A percentile compares a stretch with the other conserved stretches of the same genome.
These are phyloP conservation scores for Fusarium agapanthi DNA, from an alignment of 2,329 filamentous ascomycete genomes.

Conservation along the genomic window DNA sequence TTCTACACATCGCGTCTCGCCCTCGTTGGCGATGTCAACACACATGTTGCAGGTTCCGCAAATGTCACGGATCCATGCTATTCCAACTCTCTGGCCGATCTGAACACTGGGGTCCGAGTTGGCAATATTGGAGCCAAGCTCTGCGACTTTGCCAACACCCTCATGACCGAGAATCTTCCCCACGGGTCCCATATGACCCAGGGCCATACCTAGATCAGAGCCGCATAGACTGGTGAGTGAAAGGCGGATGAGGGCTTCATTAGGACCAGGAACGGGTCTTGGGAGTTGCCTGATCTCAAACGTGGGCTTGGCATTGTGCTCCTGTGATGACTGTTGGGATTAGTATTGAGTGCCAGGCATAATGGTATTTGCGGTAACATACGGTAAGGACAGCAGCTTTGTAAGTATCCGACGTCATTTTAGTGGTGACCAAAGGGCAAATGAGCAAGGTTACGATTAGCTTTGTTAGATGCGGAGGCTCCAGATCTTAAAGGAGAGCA, in stretches of 20 bases:
- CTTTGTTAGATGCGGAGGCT: not conserved
- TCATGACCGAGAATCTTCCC: constrained; percentile 54
- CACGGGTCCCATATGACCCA: constrained; percentile 49
- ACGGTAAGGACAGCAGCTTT: constrained; percentile 25
- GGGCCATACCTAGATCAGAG: constrained; percentile 50
- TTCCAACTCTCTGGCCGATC: constrained; percentile 49
- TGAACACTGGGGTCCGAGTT: constrained; percentile 32
- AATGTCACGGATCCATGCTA: constrained; percentile 51
- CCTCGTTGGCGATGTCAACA: constrained; percentile 39
- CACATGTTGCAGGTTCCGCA: constrained; percentile 49
- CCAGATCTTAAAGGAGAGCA: not conserved
- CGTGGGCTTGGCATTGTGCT: constrained; percentile 4
- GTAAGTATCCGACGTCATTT: constrained; percentile 14
- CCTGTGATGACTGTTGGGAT: constrained; percentile 11
- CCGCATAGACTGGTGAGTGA: constrained; percentile 51
- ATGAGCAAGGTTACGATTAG: not conserved
- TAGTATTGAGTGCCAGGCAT: not conserved
- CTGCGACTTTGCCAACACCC: constrained; percentile 52
- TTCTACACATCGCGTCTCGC: constrained; percentile 48
- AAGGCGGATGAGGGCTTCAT: constrained; percentile 47
- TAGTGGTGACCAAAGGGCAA: not conserved
- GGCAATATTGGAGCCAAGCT: constrained; percentile 47
- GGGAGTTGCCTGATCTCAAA: constrained; percentile 16
- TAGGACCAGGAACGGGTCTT: constrained; percentile 28
- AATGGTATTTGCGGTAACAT: fast-evolving